Evolutionary conservation across 2,329 filamentous ascomycete species (phyloP).

Genomic region (Dactylellina cionopaga): DNA sequence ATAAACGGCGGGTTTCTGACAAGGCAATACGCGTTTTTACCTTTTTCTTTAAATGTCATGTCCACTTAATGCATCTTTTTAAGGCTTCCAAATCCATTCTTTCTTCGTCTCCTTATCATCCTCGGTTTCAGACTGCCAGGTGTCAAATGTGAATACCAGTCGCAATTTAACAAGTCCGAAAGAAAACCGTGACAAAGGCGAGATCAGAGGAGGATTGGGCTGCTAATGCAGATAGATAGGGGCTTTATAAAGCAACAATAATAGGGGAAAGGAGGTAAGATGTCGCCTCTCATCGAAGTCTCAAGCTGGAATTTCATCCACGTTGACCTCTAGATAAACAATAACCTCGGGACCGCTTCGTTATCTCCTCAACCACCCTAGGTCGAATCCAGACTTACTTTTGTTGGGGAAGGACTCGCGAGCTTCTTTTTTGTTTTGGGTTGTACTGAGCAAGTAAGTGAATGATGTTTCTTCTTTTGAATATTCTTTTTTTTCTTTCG

Average conservation of each 20-base stretch:
- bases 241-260: not conserved
- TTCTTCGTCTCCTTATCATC: constrained; percentile 26
- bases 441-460: constrained; percentile 33
- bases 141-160: constrained; percentile 24
- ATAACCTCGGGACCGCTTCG: not conserved
- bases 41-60: constrained; percentile 48
- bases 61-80: constrained; percentile 52
- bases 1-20: constrained; percentile 53
- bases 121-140: constrained; percentile 15
- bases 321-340: constrained; percentile 14
- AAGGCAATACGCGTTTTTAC: constrained; percentile 53
- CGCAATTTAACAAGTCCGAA: constrained; percentile 21
- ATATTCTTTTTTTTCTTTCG: constrained; percentile 24
- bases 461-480: constrained; percentile 10
- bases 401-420: constrained; percentile 51
- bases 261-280: constrained; percentile 20
- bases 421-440: constrained; percentile 21
- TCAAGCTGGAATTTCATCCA: constrained; percentile 4
- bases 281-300: not conserved
- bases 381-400: constrained; percentile 47
- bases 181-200: constrained; percentile 16
- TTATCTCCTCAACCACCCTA: not conserved
- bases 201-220: not conserved
- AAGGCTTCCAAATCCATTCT: constrained; percentile 52
- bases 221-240: not conserved